A percentile compares a stretch with the other conserved stretches of the same genome.
These are phyloP conservation scores for Chaetomium globosum DNA, from an alignment of 2,329 filamentous ascomycete species.

Conservation along the genomic window DNA sequence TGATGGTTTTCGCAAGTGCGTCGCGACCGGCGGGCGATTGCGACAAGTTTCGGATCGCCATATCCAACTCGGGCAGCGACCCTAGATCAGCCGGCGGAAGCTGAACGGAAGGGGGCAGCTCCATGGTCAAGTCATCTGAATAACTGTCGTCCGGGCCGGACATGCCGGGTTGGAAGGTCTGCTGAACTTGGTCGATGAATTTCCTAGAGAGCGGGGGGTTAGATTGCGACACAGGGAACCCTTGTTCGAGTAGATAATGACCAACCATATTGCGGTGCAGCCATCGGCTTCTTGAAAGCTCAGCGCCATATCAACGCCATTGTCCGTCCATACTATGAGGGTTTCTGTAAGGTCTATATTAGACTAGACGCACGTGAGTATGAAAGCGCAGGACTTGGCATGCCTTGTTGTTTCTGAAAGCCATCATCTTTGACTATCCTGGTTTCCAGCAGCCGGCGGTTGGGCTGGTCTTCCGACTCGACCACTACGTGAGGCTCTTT, in stretches of 20 bases:
- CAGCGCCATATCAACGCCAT: constrained; percentile 91
- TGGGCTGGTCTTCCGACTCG: constrained; percentile 88
- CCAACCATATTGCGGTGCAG: constrained; percentile 86
- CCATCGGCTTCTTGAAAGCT: constrained; percentile 98
- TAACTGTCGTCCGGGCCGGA: constrained; percentile 77
- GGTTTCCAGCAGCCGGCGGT: constrained; percentile 82
- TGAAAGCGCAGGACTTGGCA: constrained; percentile 45
- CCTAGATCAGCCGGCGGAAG: constrained; percentile 80
- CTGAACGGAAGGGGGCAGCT: constrained; percentile 69
- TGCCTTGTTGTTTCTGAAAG: constrained; percentile 95
- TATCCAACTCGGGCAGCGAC: constrained; percentile 81
- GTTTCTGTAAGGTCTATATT: constrained; percentile 66
- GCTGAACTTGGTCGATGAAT: constrained; percentile 85
- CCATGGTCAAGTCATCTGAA: constrained; percentile 81
- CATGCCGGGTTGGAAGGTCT: constrained; percentile 65
- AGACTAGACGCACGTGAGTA: constrained; percentile 36
- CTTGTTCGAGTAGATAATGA: constrained; percentile 15
- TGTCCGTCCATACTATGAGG: constrained; percentile 97
- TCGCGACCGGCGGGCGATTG: constrained; percentile 76
- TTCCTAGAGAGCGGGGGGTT: constrained; percentile 61
- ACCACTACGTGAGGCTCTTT: constrained; percentile 89
- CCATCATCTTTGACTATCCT: constrained; percentile 90
- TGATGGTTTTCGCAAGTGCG: constrained; percentile 82
- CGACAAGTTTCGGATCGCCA: constrained; percentile 77
- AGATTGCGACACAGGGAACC: constrained; percentile 30